Base-by-base conservation (phyloP, 495 filamentous ascomycete species). In the Friedmanniomyces simplex region DNA sequence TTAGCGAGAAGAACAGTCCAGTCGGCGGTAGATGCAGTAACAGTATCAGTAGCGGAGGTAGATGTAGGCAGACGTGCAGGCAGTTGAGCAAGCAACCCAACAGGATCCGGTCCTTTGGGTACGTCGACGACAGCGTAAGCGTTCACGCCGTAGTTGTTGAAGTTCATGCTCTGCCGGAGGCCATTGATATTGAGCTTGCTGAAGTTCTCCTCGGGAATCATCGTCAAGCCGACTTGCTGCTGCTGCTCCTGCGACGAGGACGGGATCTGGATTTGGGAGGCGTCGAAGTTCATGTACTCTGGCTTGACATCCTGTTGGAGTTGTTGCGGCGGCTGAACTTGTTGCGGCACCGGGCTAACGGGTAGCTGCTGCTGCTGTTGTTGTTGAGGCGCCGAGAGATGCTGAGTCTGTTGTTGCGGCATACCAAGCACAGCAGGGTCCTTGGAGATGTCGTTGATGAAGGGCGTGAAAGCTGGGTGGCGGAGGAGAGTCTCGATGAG, bases 381-480 rank as follows among this genome's bases (percentile, higher is more conserved):
- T 18, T 54, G 55, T 28, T 37, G 48, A 21, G 56, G 61, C 32
- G 57, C 37, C 51, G 61, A 54, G 20, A 48, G 42, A 16, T 66
- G 52, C 54, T 37, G 51, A 63, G 62, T 55, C 56, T 66, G 59
- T 53, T 57, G 42, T 28, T 46, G 45, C 49, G 25, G 30, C 46
- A 45, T 52, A 20, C 48, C 53, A 13, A 65, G 36, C 14, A 60
- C 36, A 4, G 65, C 24, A n/a, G 68, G 64, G 58, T 66, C 68
- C 21, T 63, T 24, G 52, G 37, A 22, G 55, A 93, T 74, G 24
- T 88, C 81, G 54, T 89, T 81, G 50, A 98, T 74, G 71, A 93
- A 93, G 58, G 77, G 77, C 12, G 82, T 84, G 73, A 96, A 95
- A 1, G 88, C 80, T n/a, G 87, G 81, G 30, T 90, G 90, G n/a